Base-by-base conservation (phyloP, 257 asterid genomes). In the Cruciata laevipes region DNA sequence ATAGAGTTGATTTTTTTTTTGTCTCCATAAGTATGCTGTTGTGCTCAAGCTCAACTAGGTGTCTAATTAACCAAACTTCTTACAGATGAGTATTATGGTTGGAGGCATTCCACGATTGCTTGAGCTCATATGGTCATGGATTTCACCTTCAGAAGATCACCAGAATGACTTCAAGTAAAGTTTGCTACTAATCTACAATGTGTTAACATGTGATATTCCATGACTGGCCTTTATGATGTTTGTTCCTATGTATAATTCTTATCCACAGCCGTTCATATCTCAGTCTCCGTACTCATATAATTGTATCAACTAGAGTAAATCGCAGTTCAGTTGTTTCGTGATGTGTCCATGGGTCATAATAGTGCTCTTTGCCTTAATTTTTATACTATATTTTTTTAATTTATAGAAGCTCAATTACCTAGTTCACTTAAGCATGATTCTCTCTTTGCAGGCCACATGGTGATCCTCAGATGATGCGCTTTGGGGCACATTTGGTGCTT, bases 401-500 rank as follows among this genome's bases (percentile, higher is more conserved):
- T 25, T 24, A 12, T 51, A 62, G 30, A 35, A 62, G 20, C 30
- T 27, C 21, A 61, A 18, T 33, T 33, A 35, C 12, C 24, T 69
- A 47, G 67, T 62, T 76, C 35, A 76, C 73, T 63, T 73, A 67
- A 65, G n/a, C n/a, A n/a, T n/a, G n/a, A 52, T 56, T 25, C 71
- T 44, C 72, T 75, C 31, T 55, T 72, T 74, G 64, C 90, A 94
- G 97, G 89, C 97, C 97, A 71, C 97, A 90, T 77, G 99, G 99
- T n/a, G 99, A 94, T 75, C 97, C 99, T 27, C 96, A 94, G 74
- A 88, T 94, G 97, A 90, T 94, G 90, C 96, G 97, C 62, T 89
- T 90, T 80, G 97, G 99, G 76, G 99, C 99, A 66, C 99, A 94
- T 81, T 79, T 90, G 74, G 99, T 90, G 76, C 87, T 94, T 82